phyloP scores from a whole-genome alignment of 768 basidiomycete genomes.

The Holtermannia corniformis region DNA sequence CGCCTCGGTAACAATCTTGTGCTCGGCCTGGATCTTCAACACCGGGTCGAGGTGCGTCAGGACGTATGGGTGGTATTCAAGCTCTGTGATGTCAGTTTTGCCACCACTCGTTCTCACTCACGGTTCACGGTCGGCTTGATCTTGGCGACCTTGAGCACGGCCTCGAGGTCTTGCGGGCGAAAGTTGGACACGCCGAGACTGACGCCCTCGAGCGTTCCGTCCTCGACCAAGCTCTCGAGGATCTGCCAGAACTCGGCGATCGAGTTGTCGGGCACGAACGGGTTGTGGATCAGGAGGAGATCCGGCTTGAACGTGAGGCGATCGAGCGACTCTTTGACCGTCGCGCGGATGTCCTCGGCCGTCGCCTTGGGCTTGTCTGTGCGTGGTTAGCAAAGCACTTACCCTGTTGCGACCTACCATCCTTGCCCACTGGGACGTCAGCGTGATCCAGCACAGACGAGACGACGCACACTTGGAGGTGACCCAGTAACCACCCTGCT shows the following conservation, averaged over 20 bases:
- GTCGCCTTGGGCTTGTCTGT: conserved; percentile 1
- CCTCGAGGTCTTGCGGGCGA: conserved; percentile 34
- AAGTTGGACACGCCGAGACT: conserved; percentile 37
- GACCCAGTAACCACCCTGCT: conserved; percentile 20
- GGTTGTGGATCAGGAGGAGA: conserved; percentile 39
- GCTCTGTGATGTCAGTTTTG: conserved; percentile 5
- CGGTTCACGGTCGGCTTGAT: conserved; percentile 40
- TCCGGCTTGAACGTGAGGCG: conserved; percentile 28
- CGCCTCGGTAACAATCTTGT: conserved; percentile 30
- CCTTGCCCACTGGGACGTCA: too few relatives aligned
- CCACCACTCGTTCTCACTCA: conserved; percentile 1
- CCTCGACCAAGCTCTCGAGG: conserved; percentile 20
- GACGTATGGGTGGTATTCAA: conserved; percentile 40
- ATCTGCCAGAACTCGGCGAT: conserved; percentile 25
- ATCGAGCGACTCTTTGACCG: conserved; percentile 21
- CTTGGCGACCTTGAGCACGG: conserved; percentile 26
- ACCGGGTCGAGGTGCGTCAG: conserved; percentile 32
- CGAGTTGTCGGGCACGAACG: conserved; percentile 30
- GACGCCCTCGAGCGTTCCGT: conserved; percentile 16
- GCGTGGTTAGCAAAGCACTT: not conserved
- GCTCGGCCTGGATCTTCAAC: conserved; percentile 25
- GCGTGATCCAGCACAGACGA: not conserved
- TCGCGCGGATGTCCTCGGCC: conserved; percentile 16
- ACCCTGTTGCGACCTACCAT: not conserved
- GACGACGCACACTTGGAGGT: conserved; percentile 31